phyloP scores from a whole-genome alignment of 176 grass and related monocot species.

The Eragrostis nindensis region DNA sequence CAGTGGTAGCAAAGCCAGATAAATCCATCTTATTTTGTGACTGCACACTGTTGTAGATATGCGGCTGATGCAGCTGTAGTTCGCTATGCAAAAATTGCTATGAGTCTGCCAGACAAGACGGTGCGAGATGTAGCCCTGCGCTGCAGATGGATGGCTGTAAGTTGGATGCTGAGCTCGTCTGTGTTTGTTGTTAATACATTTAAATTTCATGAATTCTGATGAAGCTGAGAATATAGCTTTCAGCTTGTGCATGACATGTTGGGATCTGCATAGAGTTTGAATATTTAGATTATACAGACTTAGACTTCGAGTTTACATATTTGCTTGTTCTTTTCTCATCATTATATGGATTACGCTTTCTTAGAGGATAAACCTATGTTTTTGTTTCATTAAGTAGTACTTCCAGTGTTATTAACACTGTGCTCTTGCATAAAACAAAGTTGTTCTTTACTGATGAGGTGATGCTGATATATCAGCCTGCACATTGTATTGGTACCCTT shows the following conservation, averaged over 20 bases:
- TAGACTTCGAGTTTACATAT: not conserved
- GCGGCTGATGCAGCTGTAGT: constrained; percentile 41
- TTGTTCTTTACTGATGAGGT: not conserved
- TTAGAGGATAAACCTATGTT: not conserved
- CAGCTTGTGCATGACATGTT: not conserved
- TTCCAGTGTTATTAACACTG: not conserved
- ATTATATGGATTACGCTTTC: not conserved
- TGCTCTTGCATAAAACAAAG: not conserved
- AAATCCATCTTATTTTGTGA: constrained; percentile 33
- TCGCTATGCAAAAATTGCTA: constrained; percentile 70
- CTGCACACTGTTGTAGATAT: constrained; percentile 39
- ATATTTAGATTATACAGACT: not conserved
- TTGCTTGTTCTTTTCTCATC: constrained; percentile 2
- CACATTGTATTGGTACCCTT: not conserved
- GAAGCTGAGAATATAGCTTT: not conserved
- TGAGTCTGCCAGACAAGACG: constrained; percentile 53
- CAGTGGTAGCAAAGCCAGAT: not conserved
- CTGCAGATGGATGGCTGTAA: constrained; percentile 67
- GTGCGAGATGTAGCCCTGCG: constrained; percentile 66
- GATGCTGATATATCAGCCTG: not conserved
- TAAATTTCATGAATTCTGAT: not conserved
- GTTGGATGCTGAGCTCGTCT: constrained; percentile 29
- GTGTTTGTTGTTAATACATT: not conserved
- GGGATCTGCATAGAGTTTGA: not conserved
- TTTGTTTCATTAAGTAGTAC: constrained; percentile 21